These are phyloP conservation scores for Spizellomyces sp. DNA, from an alignment of 192 early-diverging fungal species.

Conservation along the genomic window DNA sequence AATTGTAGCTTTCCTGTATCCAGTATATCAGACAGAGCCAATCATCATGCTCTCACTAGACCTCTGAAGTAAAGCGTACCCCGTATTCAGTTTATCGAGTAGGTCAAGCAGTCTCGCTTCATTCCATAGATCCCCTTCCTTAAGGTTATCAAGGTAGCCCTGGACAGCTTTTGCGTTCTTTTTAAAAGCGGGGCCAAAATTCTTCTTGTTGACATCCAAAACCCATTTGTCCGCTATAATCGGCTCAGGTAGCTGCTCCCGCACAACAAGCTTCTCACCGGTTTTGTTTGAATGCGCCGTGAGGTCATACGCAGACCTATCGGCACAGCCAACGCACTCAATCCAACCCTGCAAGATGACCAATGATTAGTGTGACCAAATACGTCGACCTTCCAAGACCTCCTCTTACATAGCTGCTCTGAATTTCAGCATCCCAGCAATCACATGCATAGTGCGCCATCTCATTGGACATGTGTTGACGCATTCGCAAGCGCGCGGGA, in stretches of 20 bases:
- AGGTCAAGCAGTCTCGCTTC: slow-evolving; percentile 59
- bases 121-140: slow-evolving; percentile 34
- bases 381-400: not conserved
- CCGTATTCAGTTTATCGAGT: slow-evolving; percentile 50
- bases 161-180: slow-evolving; percentile 88
- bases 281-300: slow-evolving; percentile 87
- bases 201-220: slow-evolving; percentile 85
- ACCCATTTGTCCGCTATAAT: slow-evolving; percentile 71
- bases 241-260: slow-evolving; percentile 84
- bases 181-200: slow-evolving; percentile 93
- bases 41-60: not conserved
- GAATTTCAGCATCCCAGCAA: slow-evolving; percentile 97
- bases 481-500: slow-evolving; percentile 82
- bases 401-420: slow-evolving; percentile 74
- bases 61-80: slow-evolving; percentile 11
- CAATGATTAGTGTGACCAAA: not conserved
- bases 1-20: slow-evolving; percentile 48
- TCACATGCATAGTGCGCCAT: slow-evolving; percentile 99
- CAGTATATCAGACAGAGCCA: not conserved
- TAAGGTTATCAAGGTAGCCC: slow-evolving; percentile 70
- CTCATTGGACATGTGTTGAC: slow-evolving; percentile 99
- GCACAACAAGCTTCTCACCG: slow-evolving; percentile 92
- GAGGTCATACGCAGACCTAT: slow-evolving; percentile 97
- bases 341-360: slow-evolving; percentile 83
- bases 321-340: slow-evolving; percentile 99